Base-by-base conservation (phyloP, 208 protist genomes). In the Lotmaria passim region DNA sequence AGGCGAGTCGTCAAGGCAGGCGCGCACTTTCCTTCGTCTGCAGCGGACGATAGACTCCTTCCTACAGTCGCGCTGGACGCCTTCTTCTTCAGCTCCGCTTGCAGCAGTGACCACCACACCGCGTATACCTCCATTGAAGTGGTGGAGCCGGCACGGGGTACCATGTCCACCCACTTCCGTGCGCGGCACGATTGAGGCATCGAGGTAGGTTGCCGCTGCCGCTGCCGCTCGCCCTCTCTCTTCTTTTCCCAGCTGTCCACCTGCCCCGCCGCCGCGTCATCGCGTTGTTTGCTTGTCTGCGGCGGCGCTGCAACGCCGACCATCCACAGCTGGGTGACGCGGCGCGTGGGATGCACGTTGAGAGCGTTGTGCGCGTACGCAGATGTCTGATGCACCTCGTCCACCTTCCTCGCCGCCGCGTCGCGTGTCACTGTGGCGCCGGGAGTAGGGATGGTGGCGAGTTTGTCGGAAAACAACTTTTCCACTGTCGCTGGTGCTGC, bases 331-430 rank as follows among this genome's bases (percentile, higher is more conserved):
- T 77, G 71, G 2, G 63, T 65, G 36, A 47, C 71, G 24, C 71
- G 55, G 0, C 71, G 71, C 43, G 73, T 64, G 2, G 66, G 65
- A 38, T 79, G 66, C 41, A 73, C 73, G 60, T 74, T 74, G 52
- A 74, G 34, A 23, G 73, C 73, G 53, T 73, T 74, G 73, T 72
- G 60, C 17, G 73, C 73, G 66, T 69, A 69, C 15, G 66, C 73
- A 26, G 73, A 69, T 4, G 73, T 74, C 19, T 62, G 53, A 15
- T 69, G 64, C 15, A 72, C 59, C 36, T 67, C 73, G 5, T 39
- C 57, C 11, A 55, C 62, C 23, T 44, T 28, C 10, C 24, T 44
- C 17, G 30, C n/a, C 3, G 60, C 58, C 24, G 44, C 38, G 55
- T 28, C 30, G 33, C 21, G 34, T 14, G 30, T n/a, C 10, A 23